Evolutionary conservation across 345 rosid genomes (phyloP).

Genomic region (Noccaea bulbosa): DNA sequence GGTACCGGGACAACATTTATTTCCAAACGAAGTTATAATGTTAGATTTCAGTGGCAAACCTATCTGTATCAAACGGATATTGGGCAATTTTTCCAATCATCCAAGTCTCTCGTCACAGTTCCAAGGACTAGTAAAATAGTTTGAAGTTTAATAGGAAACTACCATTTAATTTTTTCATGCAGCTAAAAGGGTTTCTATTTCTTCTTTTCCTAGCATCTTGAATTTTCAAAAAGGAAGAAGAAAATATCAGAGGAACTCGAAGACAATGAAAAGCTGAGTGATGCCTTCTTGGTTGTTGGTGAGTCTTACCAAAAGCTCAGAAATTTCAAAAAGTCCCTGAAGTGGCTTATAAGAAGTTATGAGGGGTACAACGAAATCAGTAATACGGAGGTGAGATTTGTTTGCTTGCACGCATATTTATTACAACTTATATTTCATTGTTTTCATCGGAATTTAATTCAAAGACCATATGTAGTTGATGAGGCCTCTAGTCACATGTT

Average conservation of each 20-base stretch:
- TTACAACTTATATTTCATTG: slow-evolving; percentile 9
- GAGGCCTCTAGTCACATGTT: slow-evolving; percentile 24
- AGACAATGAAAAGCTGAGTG: slow-evolving; percentile 84
- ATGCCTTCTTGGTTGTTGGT: slow-evolving; percentile 77
- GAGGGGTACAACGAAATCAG: slow-evolving; percentile 68
- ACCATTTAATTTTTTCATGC: slow-evolving; percentile 11
- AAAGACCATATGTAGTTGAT: neutral
- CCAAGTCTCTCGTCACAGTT: slow-evolving; percentile 21
- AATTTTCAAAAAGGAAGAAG: slow-evolving; percentile 82
- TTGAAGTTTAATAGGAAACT: slow-evolving; percentile 10
- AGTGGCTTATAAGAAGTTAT: slow-evolving; percentile 75
- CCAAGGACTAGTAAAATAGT: neutral
- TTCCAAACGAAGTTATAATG: slow-evolving; percentile 12
- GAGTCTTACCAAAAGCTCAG: slow-evolving; percentile 88
- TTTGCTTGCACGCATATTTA: slow-evolving; percentile 29
- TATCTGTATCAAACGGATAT: slow-evolving; percentile 14
- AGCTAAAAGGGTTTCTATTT: slow-evolving; percentile 31
- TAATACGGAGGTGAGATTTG: slow-evolving; percentile 73
- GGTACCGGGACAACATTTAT: neutral
- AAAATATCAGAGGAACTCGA: slow-evolving; percentile 65
- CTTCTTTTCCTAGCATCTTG: slow-evolving; percentile 64
- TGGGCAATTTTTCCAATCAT: neutral
- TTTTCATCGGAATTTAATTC: slow-evolving; percentile 17
- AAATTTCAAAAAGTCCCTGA: slow-evolving; percentile 71
- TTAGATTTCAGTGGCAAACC: slow-evolving; percentile 18